Evolutionary conservation across 2,329 filamentous ascomycete species (phyloP).

Genomic region (Aaosphaeria pasadenensis): DNA sequence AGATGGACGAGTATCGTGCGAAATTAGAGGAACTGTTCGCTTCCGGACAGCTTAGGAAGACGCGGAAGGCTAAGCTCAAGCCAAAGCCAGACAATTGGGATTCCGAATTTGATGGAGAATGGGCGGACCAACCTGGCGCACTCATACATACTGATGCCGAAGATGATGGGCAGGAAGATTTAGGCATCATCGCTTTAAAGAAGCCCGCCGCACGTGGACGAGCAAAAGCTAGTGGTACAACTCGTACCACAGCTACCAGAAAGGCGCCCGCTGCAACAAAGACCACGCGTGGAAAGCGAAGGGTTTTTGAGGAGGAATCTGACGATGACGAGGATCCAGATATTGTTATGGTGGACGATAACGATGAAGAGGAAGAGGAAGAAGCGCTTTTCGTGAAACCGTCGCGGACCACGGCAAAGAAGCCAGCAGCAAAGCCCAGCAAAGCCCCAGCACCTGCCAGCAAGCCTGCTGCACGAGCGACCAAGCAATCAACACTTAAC

Average conservation of each 20-base stretch:
- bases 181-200: constrained; percentile 24
- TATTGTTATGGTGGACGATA: constrained; percentile 44
- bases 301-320: constrained; percentile 41
- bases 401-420: constrained; percentile 9
- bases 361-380: constrained; percentile 48
- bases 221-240: constrained; percentile 40
- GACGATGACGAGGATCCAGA: constrained; percentile 44
- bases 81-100: constrained; percentile 82
- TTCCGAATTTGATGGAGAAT: constrained; percentile 80
- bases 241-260: constrained; percentile 14
- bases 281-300: constrained; percentile 39
- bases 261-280: constrained; percentile 37
- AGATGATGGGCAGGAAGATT: constrained; percentile 38
- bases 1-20: constrained; percentile 70
- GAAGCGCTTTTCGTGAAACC: constrained; percentile 42
- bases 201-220: constrained; percentile 45
- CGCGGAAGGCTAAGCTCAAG: constrained; percentile 59
- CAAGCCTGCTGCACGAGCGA: constrained; percentile 15
- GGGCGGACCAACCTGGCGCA: constrained; percentile 76
- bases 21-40: constrained; percentile 70
- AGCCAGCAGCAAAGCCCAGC: constrained; percentile 15
- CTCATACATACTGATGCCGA: constrained; percentile 53
- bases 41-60: constrained; percentile 59
- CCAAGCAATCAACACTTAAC: constrained; percentile 40
- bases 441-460: constrained; percentile 16